These are phyloP conservation scores for Brettanomyces nanus DNA, from an alignment of 805 yeast species.

Conservation along the genomic window DNA sequence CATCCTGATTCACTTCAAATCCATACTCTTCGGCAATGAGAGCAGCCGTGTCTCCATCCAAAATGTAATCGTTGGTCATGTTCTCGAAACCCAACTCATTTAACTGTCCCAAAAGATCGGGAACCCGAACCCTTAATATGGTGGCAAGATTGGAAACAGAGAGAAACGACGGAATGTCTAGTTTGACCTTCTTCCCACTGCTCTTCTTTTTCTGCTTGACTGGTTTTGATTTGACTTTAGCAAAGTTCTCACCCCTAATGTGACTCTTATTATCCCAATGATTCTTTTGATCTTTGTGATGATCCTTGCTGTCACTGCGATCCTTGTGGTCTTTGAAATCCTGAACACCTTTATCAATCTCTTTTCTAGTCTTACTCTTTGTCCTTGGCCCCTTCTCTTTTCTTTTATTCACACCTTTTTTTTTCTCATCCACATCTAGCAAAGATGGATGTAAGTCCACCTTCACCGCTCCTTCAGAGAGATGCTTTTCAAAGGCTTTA, in stretches of 20 bases:
- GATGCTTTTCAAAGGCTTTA: neutral
- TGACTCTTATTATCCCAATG: neutral
- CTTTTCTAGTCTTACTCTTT: too few species aligned
- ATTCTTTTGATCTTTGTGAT: neutral
- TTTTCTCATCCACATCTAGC: neutral
- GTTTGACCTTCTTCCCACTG: conserved; percentile 14
- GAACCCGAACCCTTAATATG: conserved; percentile 56
- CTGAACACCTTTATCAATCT: too few species aligned
- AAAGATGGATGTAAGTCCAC: neutral
- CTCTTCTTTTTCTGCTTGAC: neutral
- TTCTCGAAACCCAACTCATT: conserved; percentile 65
- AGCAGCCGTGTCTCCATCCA: conserved; percentile 80
- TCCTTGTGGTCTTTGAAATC: neutral
- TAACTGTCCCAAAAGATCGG: conserved; percentile 49
- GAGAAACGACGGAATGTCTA: conserved; percentile 63
- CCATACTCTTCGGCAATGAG: conserved; percentile 87
- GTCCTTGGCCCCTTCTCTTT: too few species aligned
- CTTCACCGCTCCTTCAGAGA: neutral
- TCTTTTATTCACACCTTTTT: neutral
- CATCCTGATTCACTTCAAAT: conserved; percentile 50
- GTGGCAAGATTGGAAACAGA: conserved; percentile 76
- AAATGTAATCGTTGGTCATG: conserved; percentile 64
- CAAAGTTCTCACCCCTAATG: neutral
- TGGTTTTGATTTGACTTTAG: neutral
- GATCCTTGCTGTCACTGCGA: neutral